Evolutionary conservation across 345 rosid genomes (phyloP), one percentile per base, ranked within the genome.

Genomic region (Linum tenue): DNA sequence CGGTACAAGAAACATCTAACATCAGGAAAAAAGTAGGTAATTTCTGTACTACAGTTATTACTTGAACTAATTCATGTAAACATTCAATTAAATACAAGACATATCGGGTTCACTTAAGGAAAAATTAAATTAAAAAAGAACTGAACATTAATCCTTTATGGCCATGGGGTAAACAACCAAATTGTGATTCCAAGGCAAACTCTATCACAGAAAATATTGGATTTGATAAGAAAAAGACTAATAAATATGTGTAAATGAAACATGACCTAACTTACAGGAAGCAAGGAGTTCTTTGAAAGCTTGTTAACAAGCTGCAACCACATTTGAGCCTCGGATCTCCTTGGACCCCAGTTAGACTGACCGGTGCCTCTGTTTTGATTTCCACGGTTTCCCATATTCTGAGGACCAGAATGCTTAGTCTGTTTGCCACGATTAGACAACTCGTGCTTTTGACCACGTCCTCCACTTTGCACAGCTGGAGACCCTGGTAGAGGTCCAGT

Each of bases 221-320:
- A 39, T 65, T 48, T 48, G 69, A 61, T 8, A 56, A 62, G 57
- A 39, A 36, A 55, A 8, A 59, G 16, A n/a, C 37, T 38, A 58
- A 31, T 48, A 37, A 6, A 55, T 55, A 37, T 37, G 15, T 60
- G 10, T 7, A 61, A 5, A 31, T 2, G 37, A 35, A 57, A 72
- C 35, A 44, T 16, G 44, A 55, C 17, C 44, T 5, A 67, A 74
- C 86, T 55, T 88, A 92, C 98, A 69, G 98, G 98, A 58, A 92
- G 79, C 4, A 92, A 77, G 60, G 97, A 85, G 73, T 76, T 81
- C 81, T 88, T 88, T 15, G 86, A 88, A 59, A 92, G 94, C 77
- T 88, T 90, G 81, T 83, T 86, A 69, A 90, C 84, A 70, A 92
- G 96, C 78, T 75, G 64, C 80, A 88, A 77, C 98, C 94, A 90